These are phyloP conservation scores for Salvia rosmarinus DNA, from an alignment of 257 asterid genomes.

Conservation along the genomic window DNA sequence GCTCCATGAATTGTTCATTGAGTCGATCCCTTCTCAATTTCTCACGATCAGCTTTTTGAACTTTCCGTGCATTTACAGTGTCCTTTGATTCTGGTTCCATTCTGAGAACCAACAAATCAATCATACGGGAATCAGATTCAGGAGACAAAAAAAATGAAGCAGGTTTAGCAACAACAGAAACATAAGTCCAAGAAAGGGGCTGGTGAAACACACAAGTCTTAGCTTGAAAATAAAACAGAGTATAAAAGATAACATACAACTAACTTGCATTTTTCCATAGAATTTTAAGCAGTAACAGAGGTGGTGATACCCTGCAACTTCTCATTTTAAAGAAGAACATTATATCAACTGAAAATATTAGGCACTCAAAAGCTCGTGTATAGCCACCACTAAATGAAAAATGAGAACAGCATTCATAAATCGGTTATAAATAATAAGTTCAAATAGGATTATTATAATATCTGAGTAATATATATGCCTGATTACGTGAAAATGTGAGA, in stretches of 20 bases:
- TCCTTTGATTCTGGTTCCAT: conserved; percentile 71
- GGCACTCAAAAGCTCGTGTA: not conserved
- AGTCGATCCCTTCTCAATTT: conserved; percentile 95
- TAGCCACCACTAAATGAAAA: not conserved
- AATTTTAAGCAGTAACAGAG: not conserved
- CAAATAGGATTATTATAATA: not conserved
- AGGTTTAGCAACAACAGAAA: not conserved
- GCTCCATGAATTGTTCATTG: conserved; percentile 85
- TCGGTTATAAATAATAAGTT: not conserved
- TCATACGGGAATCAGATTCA: conserved; percentile 17
- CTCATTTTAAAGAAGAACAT: not conserved
- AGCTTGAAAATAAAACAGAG: not conserved
- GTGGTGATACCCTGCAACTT: not conserved
- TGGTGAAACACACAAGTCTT: conserved; percentile 1
- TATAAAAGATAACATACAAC: not conserved
- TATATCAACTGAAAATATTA: not conserved
- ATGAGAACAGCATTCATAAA: not conserved
- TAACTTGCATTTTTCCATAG: not conserved
- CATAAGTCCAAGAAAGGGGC: not conserved
- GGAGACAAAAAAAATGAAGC: not conserved
- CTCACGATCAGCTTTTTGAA: conserved; percentile 96
- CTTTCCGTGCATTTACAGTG: conserved; percentile 74
- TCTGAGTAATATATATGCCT: not conserved
- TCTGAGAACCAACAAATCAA: conserved; percentile 45
- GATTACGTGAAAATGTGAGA: not conserved